These are phyloP conservation scores for Nicotiana obtusifolia DNA, from an alignment of 257 asterid genomes.

Conservation along the genomic window DNA sequence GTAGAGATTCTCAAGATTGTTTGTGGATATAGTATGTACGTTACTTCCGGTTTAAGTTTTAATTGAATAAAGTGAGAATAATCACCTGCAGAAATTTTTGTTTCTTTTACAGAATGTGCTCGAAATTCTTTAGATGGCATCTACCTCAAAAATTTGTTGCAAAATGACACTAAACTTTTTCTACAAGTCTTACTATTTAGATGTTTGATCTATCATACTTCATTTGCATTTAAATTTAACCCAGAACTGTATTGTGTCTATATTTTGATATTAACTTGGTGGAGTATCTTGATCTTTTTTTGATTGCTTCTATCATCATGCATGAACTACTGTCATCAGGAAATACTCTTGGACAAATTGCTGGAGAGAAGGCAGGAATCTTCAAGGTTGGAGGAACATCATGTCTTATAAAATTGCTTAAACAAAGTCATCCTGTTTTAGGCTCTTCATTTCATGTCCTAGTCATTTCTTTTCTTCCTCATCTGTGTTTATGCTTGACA, in stretches of 20 bases:
- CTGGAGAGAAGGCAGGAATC: constrained; percentile 97
- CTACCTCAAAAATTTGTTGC: neutral
- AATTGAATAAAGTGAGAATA: neutral
- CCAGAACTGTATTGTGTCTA: neutral
- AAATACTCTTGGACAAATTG: constrained; percentile 91
- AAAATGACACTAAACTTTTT: neutral
- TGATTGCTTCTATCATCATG: constrained; percentile 8
- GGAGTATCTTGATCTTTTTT: constrained; percentile 3
- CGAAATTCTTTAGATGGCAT: neutral
- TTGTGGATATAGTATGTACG: neutral
- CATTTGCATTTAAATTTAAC: neutral
- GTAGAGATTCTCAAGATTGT: neutral
- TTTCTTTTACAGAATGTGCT: neutral
- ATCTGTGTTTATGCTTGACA: constrained; percentile 4
- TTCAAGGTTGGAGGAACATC: constrained; percentile 57
- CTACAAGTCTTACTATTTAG: neutral
- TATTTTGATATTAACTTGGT: neutral
- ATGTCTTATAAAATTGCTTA: constrained; percentile 7
- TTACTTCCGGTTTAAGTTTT: neutral
- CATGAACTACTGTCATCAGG: constrained; percentile 40
- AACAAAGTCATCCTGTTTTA: constrained; percentile 4
- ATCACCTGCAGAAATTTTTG: neutral
- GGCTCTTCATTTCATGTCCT: neutral
- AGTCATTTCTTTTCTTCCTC: neutral
- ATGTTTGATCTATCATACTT: constrained; percentile 2